Base-by-base conservation (phyloP, 495 filamentous ascomycete species). In the Hypoxylon lienhwacheense region DNA sequence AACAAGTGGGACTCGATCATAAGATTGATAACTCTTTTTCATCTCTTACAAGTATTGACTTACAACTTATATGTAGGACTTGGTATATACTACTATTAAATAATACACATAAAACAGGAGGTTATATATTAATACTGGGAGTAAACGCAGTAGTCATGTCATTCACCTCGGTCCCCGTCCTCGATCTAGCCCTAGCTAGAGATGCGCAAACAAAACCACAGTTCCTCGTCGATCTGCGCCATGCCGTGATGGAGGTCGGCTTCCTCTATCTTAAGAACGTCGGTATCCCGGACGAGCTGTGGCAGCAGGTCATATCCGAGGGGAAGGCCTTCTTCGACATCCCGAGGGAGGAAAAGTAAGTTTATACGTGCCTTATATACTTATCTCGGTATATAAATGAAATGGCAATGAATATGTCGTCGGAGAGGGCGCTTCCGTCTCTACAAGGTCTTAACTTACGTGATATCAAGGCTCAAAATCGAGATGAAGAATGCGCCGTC, bases 211-310 rank as follows among this genome's bases (percentile, higher is more conserved):
- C 88, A 0, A 95, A 95, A 69, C 76, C 85, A 1, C 63, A 55
- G 5, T 97, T 96, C 67, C 75, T 97, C 0, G 70, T 78, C 0
- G 69, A 85, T 7, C 78, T 97, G 10, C 86, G 86, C 14, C 76
- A 88, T 61, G 90, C 91, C 0, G 75, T 97, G 21, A 80, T 97
- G 63, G 87, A 92, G 70, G 89, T 96, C 24, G 93, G 93, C 3
- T 97, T 98, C 65, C 75, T 97, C 47, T 98, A 98, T 62, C 81
- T 98, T 42, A 83, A 82, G 55, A 91, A 97, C 64, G 84, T 88
- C 1, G 89, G 89, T 3, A 83, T 97, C 33, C 73, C 86, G 10
- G 73, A 84, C 7, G 67, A 80, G 21, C 68, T 93, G 22, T 83
- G 87, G 62, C 61, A 81, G 20, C 68, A 79, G n/a, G 87, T 96